Evolutionary conservation across 2,329 filamentous ascomycete genomes (phyloP).

Genomic region (Hymenoscyphus fructigenus): DNA sequence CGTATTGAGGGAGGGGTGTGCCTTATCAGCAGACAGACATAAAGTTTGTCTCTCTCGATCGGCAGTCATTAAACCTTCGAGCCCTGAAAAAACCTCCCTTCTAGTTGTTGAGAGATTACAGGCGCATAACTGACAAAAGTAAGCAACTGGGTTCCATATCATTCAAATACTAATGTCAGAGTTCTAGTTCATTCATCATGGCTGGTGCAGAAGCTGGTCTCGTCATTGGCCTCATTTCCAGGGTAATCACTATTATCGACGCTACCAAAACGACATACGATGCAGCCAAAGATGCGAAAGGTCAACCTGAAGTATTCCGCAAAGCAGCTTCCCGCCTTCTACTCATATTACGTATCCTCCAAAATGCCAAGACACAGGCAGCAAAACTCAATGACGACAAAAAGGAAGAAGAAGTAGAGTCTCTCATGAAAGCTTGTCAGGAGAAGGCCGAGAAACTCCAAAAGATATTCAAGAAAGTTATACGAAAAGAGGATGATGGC

Average conservation of each 20-base stretch:
- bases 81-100: no score
- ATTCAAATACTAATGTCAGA: background rate
- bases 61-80: no score
- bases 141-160: no score
- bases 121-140: no score
- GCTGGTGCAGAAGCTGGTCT: slow-evolving; percentile 21
- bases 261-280: slow-evolving; percentile 24
- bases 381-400: slow-evolving; percentile 18
- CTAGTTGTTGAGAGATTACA: no score
- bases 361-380: slow-evolving; percentile 18
- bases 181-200: slow-evolving; percentile 9
- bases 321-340: slow-evolving; percentile 25
- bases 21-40: no score
- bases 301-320: slow-evolving; percentile 28
- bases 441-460: slow-evolving; percentile 25
- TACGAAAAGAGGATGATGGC: slow-evolving; percentile 26
- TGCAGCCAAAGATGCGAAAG: slow-evolving; percentile 25
- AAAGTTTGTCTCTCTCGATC: no score
- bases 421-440: slow-evolving; percentile 22
- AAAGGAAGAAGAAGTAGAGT: slow-evolving; percentile 17
- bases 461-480: slow-evolving; percentile 24
- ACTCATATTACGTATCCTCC: slow-evolving; percentile 22
- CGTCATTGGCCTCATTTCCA: slow-evolving; percentile 24
- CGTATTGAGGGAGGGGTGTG: no score
- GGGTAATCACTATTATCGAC: slow-evolving; percentile 26